Evolutionary conservation across 2,329 filamentous ascomycete genomes (phyloP), one percentile per base, ranked within the genome.

Genomic region (Colletotrichum acutatum): DNA sequence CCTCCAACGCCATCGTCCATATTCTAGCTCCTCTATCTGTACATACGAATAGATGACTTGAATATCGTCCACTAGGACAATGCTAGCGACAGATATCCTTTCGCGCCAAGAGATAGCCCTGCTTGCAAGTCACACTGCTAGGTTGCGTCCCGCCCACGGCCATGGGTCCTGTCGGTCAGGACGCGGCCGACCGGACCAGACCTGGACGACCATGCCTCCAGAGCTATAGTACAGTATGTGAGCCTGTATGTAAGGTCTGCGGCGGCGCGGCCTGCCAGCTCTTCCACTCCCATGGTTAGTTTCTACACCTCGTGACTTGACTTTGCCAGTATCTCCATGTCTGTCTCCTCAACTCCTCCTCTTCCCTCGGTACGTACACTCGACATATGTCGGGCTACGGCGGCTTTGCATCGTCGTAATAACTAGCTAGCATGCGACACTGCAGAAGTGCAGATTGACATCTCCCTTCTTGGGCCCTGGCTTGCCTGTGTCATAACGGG

Each of bases 141-240:
- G 69, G 69, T 69, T 69, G 66, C 58, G 69, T 72, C 42, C 69
- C 66, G 69, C 66, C 66, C 59, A 32, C 68, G 32, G 28, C 59
- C 37, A 66, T 72, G 69, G 69, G 66, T 22, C 69, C 24, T 46
- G 58, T 69, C 59, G 65, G 66, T 72, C 65, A 72, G 65, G 65
- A 59, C 53, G 69, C 69, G 65, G 69, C 69, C 69, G 66, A 72
- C 65, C 53, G 52, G 28, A 59, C 32, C 11, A 34, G 32, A 49
- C 58, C 52, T 71, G 66, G 58, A 42, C 64, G 68, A 49, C 56
- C 64, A 52, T 16, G 42, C 19, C 46, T 59, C 53, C 9, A 16
- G 5, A 49, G 22, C 53, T 56, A 19, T 14, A 42, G 37, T 42
- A 19, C 37, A 42, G 37, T 42, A n/a, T 28, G 46, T 49, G 42